Evolutionary conservation across 2,329 filamentous ascomycete species (phyloP), one percentile per base, ranked within the genome.

Genomic region (Aspergillus ustus): DNA sequence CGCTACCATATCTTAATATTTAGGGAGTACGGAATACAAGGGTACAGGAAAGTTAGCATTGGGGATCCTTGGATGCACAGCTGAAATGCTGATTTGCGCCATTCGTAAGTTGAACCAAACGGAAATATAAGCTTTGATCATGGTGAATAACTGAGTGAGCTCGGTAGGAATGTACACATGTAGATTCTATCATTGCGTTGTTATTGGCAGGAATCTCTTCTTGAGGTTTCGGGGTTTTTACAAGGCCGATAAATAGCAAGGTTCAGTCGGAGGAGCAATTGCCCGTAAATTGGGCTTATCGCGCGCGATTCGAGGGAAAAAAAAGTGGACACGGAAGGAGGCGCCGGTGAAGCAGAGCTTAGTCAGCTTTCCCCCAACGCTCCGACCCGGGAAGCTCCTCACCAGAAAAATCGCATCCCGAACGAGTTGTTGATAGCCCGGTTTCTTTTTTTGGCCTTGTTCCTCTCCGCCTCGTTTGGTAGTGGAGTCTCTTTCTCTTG

Each of bases 281-380:
- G 50, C 22, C 64, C 64, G 60, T 11, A 40, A 40, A 46, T 50
- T 64, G 45, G 59, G 64, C 28, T 54, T 54, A 56, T 50, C 34
- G 45, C 29, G 31, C 34, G 34, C 34, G 34, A 40, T 40, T 40
- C 34, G 34, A 40, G 34, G 34, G 34, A 40, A 40, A 40, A 22
- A 37, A 40, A 59, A 46, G 56, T 52, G 40, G 45, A 31, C 22
- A 72, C 72, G 67, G 72, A 73, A 72, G 67, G 60, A 70, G 72
- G 67, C 67, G 68, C 74, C 75, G 75, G 75, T 77, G 75, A 76
- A 34, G 34, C 29, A 37, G 20, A 51, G 68, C 72, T 75, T 69
- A 77, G 66, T 76, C 73, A 76, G 64, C 63, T 37, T 22, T 31
- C 50, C 68, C 74, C 73, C 74, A 77, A 77, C 74, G 75, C 69